phyloP scores from a whole-genome alignment of 2,329 filamentous ascomycete species.

The Sarocladiaceae sp. region DNA sequence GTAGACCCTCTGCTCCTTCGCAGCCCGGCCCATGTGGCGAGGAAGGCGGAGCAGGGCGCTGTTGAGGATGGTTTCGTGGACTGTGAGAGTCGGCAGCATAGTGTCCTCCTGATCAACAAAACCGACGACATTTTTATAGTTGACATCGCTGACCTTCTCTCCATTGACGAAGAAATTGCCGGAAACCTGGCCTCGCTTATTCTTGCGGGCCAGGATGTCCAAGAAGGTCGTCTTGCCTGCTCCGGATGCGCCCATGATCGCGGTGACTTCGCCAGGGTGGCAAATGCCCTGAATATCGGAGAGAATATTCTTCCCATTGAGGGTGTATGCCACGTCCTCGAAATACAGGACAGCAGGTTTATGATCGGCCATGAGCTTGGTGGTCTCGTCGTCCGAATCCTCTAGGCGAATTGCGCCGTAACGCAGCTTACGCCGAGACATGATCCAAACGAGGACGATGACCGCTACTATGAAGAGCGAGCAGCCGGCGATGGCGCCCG shows the following conservation, averaged over 20 bases:
- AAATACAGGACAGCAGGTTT: constrained; percentile 87
- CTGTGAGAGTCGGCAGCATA: constrained; percentile 89
- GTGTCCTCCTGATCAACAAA: constrained; percentile 99
- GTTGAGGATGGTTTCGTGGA: constrained; percentile 95
- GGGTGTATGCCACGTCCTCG: constrained; percentile 75
- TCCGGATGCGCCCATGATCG: constrained; percentile 97
- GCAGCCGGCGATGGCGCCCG: constrained; percentile 80
- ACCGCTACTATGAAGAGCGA: constrained; percentile 84
- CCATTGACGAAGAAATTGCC: constrained; percentile 93
- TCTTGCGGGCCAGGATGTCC: constrained; percentile 93
- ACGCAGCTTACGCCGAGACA: constrained; percentile 66
- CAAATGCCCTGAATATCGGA: constrained; percentile 75
- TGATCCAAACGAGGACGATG: constrained; percentile 78
- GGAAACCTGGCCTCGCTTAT: constrained; percentile 73
- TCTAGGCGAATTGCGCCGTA: constrained; percentile 76
- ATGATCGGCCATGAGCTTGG: constrained; percentile 84
- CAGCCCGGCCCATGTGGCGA: constrained; percentile 75
- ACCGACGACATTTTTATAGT: constrained; percentile 88
- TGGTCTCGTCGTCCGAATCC: constrained; percentile 81
- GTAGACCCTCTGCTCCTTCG: constrained; percentile 86
- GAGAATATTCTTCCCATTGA: constrained; percentile 86
- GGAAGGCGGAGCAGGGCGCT: constrained; percentile 90
- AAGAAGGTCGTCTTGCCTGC: constrained; percentile 97
- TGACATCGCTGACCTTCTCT: constrained; percentile 74
- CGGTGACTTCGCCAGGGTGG: constrained; percentile 90